A percentile compares a stretch with the other conserved stretches of the same genome.
phyloP scores from a whole-genome alignment of 2,329 filamentous ascomycete genomes.

The Trichoderma afroharzianum region DNA sequence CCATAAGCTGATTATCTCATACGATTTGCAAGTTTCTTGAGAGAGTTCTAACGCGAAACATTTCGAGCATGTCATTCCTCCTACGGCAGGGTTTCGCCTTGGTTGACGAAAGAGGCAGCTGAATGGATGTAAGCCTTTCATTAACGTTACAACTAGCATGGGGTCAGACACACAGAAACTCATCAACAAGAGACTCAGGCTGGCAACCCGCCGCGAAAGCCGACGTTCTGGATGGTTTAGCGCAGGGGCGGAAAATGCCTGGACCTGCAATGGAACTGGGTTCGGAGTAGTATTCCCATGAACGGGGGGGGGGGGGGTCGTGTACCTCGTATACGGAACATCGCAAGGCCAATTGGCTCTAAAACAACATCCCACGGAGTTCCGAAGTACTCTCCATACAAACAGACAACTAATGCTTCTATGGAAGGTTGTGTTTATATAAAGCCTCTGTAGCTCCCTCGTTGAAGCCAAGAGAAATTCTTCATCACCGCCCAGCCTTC shows the following conservation, averaged over 20 bases:
- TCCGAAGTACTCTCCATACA: not conserved
- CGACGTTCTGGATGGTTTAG: not conserved
- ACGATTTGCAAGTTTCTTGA: not conserved
- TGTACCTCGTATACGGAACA: not conserved
- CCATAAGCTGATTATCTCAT: not conserved
- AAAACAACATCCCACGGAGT: not conserved
- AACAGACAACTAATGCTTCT: not conserved
- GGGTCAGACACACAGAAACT: not conserved
- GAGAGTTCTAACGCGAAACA: not conserved
- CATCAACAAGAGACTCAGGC: not conserved
- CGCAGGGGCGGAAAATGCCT: not conserved
- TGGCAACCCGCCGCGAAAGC: not conserved
- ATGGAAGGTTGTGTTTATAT: not conserved
- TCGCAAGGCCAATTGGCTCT: not conserved
- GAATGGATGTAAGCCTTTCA: constrained; percentile 7
- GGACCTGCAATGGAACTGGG: not conserved
- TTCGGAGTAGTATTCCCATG: not conserved
- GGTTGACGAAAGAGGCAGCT: constrained; percentile 7
- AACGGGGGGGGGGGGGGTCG: not conserved
- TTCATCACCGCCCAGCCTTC: not conserved
- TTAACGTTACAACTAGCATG: constrained; percentile 13
- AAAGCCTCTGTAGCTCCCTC: not conserved
- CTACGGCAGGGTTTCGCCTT: not conserved
- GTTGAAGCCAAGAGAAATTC: not conserved
- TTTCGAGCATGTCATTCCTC: not conserved